Evolutionary conservation across 2,329 filamentous ascomycete genomes (phyloP), one percentile per base, ranked within the genome.

Genomic region (Xylaria multiplex): DNA sequence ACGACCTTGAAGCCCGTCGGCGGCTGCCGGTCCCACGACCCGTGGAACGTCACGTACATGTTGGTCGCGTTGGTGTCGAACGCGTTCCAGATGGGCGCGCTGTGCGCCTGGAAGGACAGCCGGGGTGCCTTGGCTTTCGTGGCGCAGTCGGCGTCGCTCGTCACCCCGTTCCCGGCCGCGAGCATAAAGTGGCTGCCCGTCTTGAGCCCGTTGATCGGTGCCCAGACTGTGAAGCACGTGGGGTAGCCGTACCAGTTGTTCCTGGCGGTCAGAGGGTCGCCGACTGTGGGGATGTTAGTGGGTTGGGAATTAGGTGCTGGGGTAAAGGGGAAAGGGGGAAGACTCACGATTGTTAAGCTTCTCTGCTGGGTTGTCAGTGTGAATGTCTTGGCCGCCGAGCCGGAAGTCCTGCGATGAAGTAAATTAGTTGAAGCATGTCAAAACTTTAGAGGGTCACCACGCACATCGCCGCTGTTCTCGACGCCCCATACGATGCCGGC

Each of bases 321-420:
- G 13, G 6, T 50, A 48, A 22, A 48, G 22, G 19, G 35, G 19
- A 6, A 3, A 14, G 16, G 19, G 13, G 19, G 13, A 16, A 6
- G 6, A 66, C 75, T 69, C 71, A 77, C 87, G 82, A 76, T 86
- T 90, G 76, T 91, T 90, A 71, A 91, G 77, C 77, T 91, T 86
- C 72, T 91, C 88, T 3, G 85, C 87, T 1, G 88, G 88, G 72
- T 90, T 90, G 74, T 89, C 81, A 50, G 83, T 79, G 71, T 88
- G 85, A 60, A 89, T 84, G 59, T 87, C 85, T 32, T 81, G 71
- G 50, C 83, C 83, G 62, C 83, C 80, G 35, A 86, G 81, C 24
- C 78, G 76, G 53, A 90, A 81, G 62, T 89, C 78, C 73, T 90
- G 86, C 11, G 22, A 32, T 30, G 1, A 84, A 85, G 89, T 78